Evolutionary conservation across 208 protist genomes (phyloP).

Genomic region (Leishmania martiniquensis): DNA sequence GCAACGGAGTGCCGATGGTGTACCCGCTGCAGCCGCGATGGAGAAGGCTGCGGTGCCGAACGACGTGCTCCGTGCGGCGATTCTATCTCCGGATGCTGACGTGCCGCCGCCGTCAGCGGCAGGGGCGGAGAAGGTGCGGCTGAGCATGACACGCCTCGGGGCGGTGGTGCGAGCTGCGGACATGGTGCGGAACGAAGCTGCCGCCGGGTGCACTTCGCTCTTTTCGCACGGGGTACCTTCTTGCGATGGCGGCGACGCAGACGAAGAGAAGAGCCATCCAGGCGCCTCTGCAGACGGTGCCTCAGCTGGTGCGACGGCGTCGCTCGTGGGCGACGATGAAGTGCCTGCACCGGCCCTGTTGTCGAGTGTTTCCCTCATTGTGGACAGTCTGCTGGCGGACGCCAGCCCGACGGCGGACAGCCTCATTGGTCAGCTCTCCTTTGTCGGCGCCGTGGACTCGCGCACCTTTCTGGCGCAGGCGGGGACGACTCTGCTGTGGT

Average conservation of each 20-base stretch:
- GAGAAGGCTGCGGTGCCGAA: background rate
- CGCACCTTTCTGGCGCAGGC: conserved; percentile 73
- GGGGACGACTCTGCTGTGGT: conserved; percentile 65
- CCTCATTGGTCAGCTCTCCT: conserved; percentile 62
- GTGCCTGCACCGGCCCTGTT: conserved; percentile 26
- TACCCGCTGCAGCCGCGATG: background rate
- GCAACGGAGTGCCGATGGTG: background rate
- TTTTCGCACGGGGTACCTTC: conserved; percentile 6
- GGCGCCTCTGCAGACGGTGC: background rate
- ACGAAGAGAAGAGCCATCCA: background rate
- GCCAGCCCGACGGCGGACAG: conserved; percentile 52
- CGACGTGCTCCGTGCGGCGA: background rate
- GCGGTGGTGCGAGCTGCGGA: conserved; percentile 30
- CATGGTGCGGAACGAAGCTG: conserved; percentile 20
- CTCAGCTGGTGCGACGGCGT: background rate
- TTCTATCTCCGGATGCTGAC: background rate
- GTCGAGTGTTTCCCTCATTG: conserved; percentile 60
- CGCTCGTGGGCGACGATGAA: conserved; percentile 18
- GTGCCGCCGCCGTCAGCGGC: background rate
- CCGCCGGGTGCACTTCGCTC: background rate
- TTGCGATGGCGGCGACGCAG: conserved; percentile 4
- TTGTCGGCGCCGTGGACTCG: conserved; percentile 62
- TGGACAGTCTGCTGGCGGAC: conserved; percentile 34
- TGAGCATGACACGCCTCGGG: conserved; percentile 3
- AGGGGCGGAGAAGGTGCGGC: background rate